These are phyloP conservation scores for Solanum chiquidenum DNA, from an alignment of 257 asterid genomes.

Conservation along the genomic window DNA sequence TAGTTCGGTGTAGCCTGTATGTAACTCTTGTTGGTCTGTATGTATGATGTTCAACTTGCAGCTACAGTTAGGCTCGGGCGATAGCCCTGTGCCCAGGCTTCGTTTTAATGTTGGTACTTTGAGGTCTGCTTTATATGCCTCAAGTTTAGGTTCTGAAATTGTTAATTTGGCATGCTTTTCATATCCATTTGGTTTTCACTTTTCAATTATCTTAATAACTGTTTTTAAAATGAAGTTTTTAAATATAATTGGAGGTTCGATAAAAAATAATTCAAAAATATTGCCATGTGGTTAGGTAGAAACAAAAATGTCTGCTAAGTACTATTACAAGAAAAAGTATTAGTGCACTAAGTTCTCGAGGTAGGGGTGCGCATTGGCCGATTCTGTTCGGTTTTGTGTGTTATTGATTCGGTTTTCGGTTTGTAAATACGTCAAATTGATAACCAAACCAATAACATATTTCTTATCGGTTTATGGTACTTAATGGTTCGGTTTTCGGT, in stretches of 20 bases:
- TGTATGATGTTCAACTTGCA: background rate
- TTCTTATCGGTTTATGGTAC: too few relatives aligned
- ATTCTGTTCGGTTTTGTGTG: too few relatives aligned
- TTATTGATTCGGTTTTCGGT: too few relatives aligned
- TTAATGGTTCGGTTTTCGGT: too few relatives aligned
- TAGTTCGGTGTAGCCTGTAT: background rate
- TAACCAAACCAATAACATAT: too few relatives aligned
- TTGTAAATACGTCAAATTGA: too few relatives aligned
- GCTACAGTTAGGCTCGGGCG: background rate
- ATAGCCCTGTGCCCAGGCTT: background rate
- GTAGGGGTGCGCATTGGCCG: too few relatives aligned
- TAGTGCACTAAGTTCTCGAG: background rate
- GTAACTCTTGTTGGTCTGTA: background rate
- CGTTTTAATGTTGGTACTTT: background rate
- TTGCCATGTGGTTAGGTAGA: background rate
- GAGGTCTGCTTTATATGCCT: background rate
- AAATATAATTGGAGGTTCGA: background rate
- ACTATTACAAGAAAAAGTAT: background rate
- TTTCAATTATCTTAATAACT: background rate
- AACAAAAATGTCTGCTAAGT: background rate
- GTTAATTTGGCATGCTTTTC: background rate
- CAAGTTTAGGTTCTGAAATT: background rate
- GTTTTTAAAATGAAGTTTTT: background rate
- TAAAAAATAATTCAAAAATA: too few relatives aligned
- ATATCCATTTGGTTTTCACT: background rate